Evolutionary conservation across 2,329 filamentous ascomycete genomes (phyloP).

Genomic region (Cytospora paraplurivora): DNA sequence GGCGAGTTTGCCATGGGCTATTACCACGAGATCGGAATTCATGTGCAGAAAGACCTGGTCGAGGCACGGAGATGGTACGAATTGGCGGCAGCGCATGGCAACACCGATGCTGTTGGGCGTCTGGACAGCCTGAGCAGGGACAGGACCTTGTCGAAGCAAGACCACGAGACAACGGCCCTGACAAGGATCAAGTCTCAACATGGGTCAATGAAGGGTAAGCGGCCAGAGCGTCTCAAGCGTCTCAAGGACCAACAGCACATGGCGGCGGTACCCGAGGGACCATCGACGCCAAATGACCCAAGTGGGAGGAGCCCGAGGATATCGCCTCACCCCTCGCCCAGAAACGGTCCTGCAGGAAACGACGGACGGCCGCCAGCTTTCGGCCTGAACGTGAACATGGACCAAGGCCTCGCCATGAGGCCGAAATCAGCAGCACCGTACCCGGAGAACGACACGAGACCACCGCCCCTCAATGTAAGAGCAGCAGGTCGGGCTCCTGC

Average conservation of each 20-base stretch:
- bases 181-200: conserved; percentile 82
- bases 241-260: conserved; percentile 37
- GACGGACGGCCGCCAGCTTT: conserved; percentile 54
- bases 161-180: conserved; percentile 91
- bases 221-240: conserved; percentile 57
- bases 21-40: conserved; percentile 95
- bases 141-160: conserved; percentile 82
- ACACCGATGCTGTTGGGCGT: conserved; percentile 80
- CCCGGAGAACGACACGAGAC: conserved; percentile 64
- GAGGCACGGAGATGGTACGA: conserved; percentile 90
- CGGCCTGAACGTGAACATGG: conserved; percentile 47
- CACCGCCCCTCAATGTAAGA: conserved; percentile 49
- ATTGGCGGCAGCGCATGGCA: conserved; percentile 85
- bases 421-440: conserved; percentile 67
- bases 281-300: conserved; percentile 25
- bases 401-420: conserved; percentile 43
- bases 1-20: conserved; percentile 97
- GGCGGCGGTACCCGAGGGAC: conserved; percentile 27
- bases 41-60: conserved; percentile 78
- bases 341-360: conserved; percentile 41
- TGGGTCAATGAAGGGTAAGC: conserved; percentile 65
- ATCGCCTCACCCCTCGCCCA: conserved; percentile 48
- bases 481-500: conserved; percentile 48
- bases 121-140: conserved; percentile 83
- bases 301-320: conserved; percentile 32